A percentile compares a stretch with the other conserved stretches of the same genome.
Conservation (phyloP, 805 yeast genomes). For the Spathaspora hagerdaliae region DNA sequence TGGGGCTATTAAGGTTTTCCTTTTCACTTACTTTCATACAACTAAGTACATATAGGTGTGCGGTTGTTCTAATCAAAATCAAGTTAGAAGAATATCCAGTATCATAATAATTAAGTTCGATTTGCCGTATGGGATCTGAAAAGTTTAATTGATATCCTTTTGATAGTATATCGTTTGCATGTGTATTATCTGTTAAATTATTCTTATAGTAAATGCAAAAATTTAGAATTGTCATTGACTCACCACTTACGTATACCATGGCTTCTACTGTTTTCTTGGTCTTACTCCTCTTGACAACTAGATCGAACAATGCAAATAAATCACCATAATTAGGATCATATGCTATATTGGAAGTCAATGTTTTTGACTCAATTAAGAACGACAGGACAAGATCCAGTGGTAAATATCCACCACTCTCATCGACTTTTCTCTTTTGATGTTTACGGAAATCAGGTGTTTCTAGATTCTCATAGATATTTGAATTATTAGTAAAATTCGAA, state of each 20-base stretch:
- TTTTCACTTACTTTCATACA: slow-evolving; percentile 10
- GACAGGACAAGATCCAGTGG: slow-evolving; percentile 4
- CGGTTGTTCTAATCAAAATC: slow-evolving; percentile 32
- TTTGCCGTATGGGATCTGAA: slow-evolving; percentile 37
- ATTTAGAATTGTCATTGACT: slow-evolving; percentile 23
- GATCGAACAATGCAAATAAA: slow-evolving; percentile 15
- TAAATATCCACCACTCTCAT: neutral
- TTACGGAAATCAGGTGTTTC: neutral
- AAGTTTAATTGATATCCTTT: slow-evolving; percentile 16
- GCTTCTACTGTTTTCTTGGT: slow-evolving; percentile 4
- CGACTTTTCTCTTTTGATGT: neutral
- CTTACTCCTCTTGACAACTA: slow-evolving; percentile 7
- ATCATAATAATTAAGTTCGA: slow-evolving; percentile 8
- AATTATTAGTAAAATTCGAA: slow-evolving; percentile 7
- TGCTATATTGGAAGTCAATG: slow-evolving; percentile 19
- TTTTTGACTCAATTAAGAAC: slow-evolving; percentile 12
- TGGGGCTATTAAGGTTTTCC: neutral
- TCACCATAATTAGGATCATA: slow-evolving; percentile 35
- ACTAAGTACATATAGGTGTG: slow-evolving; percentile 28
- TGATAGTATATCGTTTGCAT: neutral
- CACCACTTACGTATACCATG: slow-evolving; percentile 29
- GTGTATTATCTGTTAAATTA: neutral
- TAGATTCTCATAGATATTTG: slow-evolving; percentile 8
- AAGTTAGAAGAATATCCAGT: neutral
- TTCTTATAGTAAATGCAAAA: slow-evolving; percentile 11